A percentile compares a stretch with the other conserved stretches of the same genome.
Conservation (phyloP, 495 filamentous ascomycete genomes). For the Parachaetomium inaequale region DNA sequence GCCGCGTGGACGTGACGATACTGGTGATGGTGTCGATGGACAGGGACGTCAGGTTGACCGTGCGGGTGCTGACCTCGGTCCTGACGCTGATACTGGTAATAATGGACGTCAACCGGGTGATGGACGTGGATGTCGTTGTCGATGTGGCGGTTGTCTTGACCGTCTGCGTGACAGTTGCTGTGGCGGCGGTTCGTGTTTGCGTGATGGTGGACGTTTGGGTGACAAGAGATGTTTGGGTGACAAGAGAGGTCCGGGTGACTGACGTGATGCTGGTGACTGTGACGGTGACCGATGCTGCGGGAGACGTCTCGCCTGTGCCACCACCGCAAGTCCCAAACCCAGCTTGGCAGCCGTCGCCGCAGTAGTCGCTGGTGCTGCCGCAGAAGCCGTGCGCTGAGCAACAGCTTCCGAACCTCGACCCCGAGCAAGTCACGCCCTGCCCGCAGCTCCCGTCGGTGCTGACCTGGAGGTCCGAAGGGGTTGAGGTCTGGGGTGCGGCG, state of each 20-base stretch:
- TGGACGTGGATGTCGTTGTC: conserved; percentile 4
- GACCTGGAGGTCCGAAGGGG: conserved; percentile 9
- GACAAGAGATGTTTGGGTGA: conserved; percentile 18
- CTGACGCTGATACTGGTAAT: conserved; percentile 5
- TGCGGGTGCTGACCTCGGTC: conserved; percentile 5
- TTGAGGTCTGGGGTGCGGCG: neutral
- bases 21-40: conserved; percentile 18
- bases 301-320: neutral
- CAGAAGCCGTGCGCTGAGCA: conserved; percentile 44
- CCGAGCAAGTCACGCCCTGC: conserved; percentile 38
- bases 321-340: conserved; percentile 34
- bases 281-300: conserved; percentile 12
- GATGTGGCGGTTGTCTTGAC: conserved; percentile 3
- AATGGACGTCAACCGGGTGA: conserved; percentile 12
- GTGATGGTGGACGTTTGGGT: neutral
- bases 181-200: too few species aligned
- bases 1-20: conserved; percentile 12
- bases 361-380: conserved; percentile 40
- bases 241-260: conserved; percentile 17
- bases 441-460: conserved; percentile 41
- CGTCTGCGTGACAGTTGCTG: too few species aligned
- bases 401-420: conserved; percentile 40
- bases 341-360: conserved; percentile 37
- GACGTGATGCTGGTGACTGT: conserved; percentile 21
- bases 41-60: conserved; percentile 12